Conservation (phyloP, 2,329 filamentous ascomycete genomes). For the Dothistroma septosporum region DNA sequence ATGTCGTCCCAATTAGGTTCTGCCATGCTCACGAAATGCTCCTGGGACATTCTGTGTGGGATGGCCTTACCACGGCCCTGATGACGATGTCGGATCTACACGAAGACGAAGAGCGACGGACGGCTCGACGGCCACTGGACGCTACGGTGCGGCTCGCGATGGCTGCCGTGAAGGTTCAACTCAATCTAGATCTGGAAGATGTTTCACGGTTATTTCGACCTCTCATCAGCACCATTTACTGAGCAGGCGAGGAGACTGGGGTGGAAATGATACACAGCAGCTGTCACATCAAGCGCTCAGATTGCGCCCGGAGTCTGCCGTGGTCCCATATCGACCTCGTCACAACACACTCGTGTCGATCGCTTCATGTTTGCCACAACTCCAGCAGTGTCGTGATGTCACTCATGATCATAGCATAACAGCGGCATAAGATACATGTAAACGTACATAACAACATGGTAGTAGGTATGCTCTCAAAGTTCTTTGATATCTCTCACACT, state of each 20-base stretch:
- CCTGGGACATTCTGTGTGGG: not conserved
- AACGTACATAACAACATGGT: not conserved
- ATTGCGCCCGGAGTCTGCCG: not conserved
- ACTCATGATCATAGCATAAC: not conserved
- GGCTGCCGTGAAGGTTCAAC: slow-evolving; percentile 1
- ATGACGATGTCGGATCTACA: not conserved
- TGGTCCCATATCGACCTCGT: not conserved
- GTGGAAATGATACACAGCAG: not conserved
- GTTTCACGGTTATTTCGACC: not conserved
- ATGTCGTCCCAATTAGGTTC: not conserved
- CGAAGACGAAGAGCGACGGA: not conserved
- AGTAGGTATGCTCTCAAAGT: not conserved
- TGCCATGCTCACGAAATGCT: not conserved
- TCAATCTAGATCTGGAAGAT: not conserved
- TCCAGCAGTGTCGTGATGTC: slow-evolving; percentile 4
- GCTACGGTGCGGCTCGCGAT: not conserved
- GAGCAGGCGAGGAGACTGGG: not conserved
- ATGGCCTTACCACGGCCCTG: not conserved
- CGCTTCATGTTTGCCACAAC: not conserved
- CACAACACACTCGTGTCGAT: not conserved
- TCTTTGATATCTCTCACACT: not conserved
- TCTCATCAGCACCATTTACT: not conserved
- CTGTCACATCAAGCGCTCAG: not conserved
- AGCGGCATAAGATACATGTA: not conserved
- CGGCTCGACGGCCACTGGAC: not conserved